Base-by-base conservation (phyloP, 495 filamentous ascomycete species). In the Pyrenula aspistea region DNA sequence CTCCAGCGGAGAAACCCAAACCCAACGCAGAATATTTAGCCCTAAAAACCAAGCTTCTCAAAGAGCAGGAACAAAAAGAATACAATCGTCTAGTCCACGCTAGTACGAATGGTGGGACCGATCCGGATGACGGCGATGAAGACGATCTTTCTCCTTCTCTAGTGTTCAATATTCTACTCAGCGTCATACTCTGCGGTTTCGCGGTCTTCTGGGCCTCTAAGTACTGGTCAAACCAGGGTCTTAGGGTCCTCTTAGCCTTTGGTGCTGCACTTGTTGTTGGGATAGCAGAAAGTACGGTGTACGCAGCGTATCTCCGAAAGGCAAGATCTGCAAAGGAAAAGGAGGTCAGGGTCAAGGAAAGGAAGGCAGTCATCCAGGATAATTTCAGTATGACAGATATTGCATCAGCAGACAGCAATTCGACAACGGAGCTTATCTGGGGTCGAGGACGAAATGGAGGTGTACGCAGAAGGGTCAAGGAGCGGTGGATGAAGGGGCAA, bases 1-100 rank as follows among this genome's bases (percentile, higher is more conserved):
- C 90, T 8, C 85, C 88, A 24, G 81, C 83, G 2, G 81, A 83
- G 21, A 96, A 89, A 65, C 79, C 82, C 8, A 84, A 92, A 62
- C 88, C 87, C 2, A 86, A 80, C 11, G 72, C 85, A 8, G 89
- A 94, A 75, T 97, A 93, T 72, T 88, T 91, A 69, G 88, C 83
- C 8, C 71, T 93, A 2, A 98, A 97, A 92, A 79, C 82, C 1
- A 80, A 86, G 19, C 83, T 98, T 22, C 88, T 89, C 50, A 77
- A 77, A 51, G 83, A 91, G 62, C 84, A 87, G 63, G 91, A 97
- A 72, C 73, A 82, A 61, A 81, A 84, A 53, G 77, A 79, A 11
- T 98, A 97, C 71, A 79, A 87, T 55, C 80, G 84, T 59, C 86
- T 96, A 77, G 68, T 85, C 52, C 60, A 22, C 51, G 50, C 31